These are phyloP conservation scores for Fusarium palustre DNA, from an alignment of 2,329 filamentous ascomycete species.

Conservation along the genomic window DNA sequence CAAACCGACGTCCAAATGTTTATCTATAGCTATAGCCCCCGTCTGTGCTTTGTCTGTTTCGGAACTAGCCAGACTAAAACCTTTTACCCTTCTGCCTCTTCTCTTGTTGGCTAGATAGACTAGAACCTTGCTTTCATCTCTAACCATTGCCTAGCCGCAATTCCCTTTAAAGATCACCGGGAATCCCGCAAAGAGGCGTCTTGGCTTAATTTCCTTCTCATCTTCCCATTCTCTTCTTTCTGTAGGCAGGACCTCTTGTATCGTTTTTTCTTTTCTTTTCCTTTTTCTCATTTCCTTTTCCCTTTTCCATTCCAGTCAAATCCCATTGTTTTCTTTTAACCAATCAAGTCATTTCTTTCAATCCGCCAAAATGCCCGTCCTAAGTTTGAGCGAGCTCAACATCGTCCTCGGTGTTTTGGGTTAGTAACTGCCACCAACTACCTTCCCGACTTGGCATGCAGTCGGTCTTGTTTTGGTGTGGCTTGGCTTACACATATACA, in stretches of 20 bases:
- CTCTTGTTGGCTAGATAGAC: too few relatives aligned
- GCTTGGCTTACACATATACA: constrained; percentile 51
- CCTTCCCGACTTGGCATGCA: too few relatives aligned
- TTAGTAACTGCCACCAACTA: constrained; percentile 38
- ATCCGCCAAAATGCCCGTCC: constrained; percentile 32
- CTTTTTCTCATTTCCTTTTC: not conserved
- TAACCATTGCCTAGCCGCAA: too few relatives aligned
- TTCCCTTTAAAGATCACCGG: not conserved
- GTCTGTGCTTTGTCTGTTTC: too few relatives aligned
- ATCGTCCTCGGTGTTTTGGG: constrained; percentile 60
- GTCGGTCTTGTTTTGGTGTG: constrained; percentile 45
- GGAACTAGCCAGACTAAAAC: too few relatives aligned
- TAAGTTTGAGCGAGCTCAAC: constrained; percentile 65
- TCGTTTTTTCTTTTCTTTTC: not conserved
- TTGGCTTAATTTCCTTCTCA: not conserved
- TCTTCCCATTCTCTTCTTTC: not conserved
- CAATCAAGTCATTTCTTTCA: not conserved
- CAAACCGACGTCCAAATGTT: too few relatives aligned
- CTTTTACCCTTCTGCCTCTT: too few relatives aligned
- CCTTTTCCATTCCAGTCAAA: not conserved
- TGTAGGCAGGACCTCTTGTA: constrained; percentile 13
- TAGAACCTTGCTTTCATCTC: too few relatives aligned
- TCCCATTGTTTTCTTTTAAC: not conserved
- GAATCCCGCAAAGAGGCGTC: not conserved
- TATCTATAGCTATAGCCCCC: too few relatives aligned